Evolutionary conservation across 805 yeast genomes (phyloP), one percentile per base, ranked within the genome.

Genomic region (Sungouiella thailandica): DNA sequence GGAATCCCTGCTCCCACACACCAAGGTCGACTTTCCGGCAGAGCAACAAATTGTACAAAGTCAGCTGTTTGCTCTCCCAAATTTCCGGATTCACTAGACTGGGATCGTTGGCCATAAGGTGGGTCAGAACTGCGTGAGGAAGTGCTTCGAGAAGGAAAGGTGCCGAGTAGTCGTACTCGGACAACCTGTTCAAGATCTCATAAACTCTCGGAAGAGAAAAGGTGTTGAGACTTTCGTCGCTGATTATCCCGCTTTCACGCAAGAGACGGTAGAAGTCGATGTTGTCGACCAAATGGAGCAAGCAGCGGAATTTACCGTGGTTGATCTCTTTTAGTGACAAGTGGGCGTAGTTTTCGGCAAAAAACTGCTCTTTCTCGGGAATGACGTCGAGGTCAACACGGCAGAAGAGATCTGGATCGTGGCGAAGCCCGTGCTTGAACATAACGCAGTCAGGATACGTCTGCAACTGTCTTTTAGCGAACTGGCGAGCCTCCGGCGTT

Each of bases 11-110:
- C 7, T 29, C 25, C 44, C 44, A 40, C 16, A 16, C n/a, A 4
- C 44, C 44, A 28, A 40, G 28, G 12, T 32, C 41, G 7, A 34
- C 22, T 2, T 29, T 17, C 2, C 38, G 29, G 6, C 28, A 13
- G 16, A 17, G 11, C 8, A 40, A 25, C 25, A 40, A 32, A 20
- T 7, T 11, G 6, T 32, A 28, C 27, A 40, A 32, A 1, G 41
- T 15, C 7, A 12, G 14, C 10, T 17, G 23, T 11, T 29, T 36
- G 9, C 15, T 9, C n/a, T 25, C 19, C 40, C 43, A 36, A 2
- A 36, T 17, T 4, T 13, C 16, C 15, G 28, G 25, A 16, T 29
- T 16, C 13, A 24, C 24, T 5, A 32, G 12, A 15, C 14, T 17
- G 11, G 27, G 25, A 20, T 37, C 35, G 7, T 18, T 22, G n/a